Evolutionary conservation across 257 asterid genomes (phyloP).

Genomic region (Capsicum chinense): DNA sequence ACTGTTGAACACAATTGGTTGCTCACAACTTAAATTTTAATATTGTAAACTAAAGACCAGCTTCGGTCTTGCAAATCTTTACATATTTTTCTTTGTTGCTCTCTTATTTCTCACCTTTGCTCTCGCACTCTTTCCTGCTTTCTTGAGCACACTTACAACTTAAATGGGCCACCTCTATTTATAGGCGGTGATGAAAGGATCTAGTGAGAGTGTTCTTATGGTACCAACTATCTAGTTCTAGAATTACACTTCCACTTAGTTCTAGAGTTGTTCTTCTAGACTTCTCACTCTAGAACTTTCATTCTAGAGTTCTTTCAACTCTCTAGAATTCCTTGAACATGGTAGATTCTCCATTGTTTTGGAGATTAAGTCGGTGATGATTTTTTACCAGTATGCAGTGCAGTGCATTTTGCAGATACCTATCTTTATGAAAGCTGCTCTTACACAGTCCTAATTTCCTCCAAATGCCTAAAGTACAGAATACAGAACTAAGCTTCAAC

Average conservation of each 20-base stretch:
- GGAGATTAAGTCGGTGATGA: conserved; percentile 11
- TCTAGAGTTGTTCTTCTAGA: conserved; percentile 7
- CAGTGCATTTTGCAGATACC: background rate
- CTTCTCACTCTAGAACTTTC: background rate
- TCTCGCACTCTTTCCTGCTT: conserved; percentile 3
- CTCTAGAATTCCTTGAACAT: background rate
- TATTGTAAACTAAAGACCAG: background rate
- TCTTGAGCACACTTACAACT: conserved; percentile 18
- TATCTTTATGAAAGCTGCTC: background rate
- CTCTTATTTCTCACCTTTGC: conserved; percentile 17
- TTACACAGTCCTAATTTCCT: background rate
- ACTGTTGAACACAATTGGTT: background rate
- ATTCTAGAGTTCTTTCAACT: background rate
- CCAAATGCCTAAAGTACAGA: background rate
- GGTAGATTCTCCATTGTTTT: conserved; percentile 10
- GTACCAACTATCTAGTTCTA: conserved; percentile 1
- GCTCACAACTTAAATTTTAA: background rate
- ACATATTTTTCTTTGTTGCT: background rate
- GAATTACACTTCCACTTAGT: conserved; percentile 10
- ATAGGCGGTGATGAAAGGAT: background rate
- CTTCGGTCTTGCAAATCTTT: background rate
- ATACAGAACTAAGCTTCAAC: background rate
- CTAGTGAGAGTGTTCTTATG: background rate
- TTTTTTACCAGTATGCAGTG: background rate
- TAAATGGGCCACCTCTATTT: conserved; percentile 16